phyloP scores from a whole-genome alignment of 2,329 filamentous ascomycete species.

The Epichloe gansuensis region DNA sequence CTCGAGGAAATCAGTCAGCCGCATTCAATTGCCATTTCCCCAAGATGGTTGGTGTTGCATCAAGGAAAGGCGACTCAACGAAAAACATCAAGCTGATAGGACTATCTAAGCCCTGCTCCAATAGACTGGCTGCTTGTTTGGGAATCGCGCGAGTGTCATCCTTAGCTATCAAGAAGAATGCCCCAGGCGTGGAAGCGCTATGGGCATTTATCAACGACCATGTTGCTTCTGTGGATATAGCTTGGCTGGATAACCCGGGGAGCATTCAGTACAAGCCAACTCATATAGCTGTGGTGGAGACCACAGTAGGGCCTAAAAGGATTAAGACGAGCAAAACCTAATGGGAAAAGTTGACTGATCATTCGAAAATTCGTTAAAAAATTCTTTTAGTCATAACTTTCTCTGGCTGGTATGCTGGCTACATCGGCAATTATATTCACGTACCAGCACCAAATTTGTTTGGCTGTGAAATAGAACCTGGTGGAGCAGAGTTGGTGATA shows the following conservation, averaged over 20 bases:
- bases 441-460: too few species aligned
- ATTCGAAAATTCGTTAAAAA: neutral
- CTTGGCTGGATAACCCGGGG: constrained; percentile 32
- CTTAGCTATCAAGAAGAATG: constrained; percentile 43
- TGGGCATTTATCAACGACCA: constrained; percentile 40
- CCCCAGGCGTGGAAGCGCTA: constrained; percentile 44
- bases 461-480: too few species aligned
- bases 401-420: neutral
- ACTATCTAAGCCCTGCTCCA: constrained; percentile 46
- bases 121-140: constrained; percentile 42
- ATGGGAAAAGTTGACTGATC: neutral
- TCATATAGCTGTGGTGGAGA: constrained; percentile 23
- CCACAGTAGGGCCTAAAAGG: constrained; percentile 21
- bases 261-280: constrained; percentile 18
- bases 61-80: constrained; percentile 24
- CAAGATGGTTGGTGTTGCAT: constrained; percentile 38
- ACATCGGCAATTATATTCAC: too few species aligned
- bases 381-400: neutral
- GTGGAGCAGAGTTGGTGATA: too few species aligned
- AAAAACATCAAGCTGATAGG: constrained; percentile 44
- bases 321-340: neutral
- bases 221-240: constrained; percentile 38
- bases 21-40: constrained; percentile 48
- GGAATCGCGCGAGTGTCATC: constrained; percentile 52
- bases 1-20: constrained; percentile 42